Conservation (phyloP, 1,284 basidiomycete genomes). For the Blastosporella zonata region DNA sequence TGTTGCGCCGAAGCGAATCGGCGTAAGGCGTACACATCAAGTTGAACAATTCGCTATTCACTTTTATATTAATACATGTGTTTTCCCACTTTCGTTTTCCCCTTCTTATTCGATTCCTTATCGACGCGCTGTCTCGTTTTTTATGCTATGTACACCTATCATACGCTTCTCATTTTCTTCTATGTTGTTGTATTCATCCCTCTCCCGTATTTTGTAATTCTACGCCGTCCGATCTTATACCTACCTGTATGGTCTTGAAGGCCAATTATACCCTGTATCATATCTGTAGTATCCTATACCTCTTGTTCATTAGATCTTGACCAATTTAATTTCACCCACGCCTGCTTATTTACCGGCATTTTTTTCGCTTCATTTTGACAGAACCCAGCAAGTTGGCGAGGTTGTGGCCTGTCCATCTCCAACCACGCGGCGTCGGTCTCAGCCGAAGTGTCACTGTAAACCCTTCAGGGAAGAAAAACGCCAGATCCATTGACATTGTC, state of each 20-base stretch:
- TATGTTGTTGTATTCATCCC: background rate
- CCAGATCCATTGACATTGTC: background rate
- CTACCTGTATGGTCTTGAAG: slow-evolving; percentile 5
- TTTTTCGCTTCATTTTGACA: background rate
- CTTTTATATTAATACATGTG: background rate
- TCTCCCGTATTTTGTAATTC: background rate
- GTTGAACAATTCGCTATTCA: background rate
- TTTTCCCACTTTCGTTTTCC: background rate
- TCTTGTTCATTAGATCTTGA: slow-evolving; percentile 1
- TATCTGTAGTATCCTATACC: background rate
- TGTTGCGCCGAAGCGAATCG: slow-evolving; percentile 45
- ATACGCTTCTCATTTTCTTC: background rate
- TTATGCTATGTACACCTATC: background rate
- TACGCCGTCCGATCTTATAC: slow-evolving; percentile 4
- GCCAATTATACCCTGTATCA: slow-evolving; percentile 3
- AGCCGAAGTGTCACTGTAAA: background rate
- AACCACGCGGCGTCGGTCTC: background rate
- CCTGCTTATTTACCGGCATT: background rate
- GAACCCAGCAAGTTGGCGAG: background rate
- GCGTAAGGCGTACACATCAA: slow-evolving; percentile 1
- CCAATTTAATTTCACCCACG: background rate
- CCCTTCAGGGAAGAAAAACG: background rate
- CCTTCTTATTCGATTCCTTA: background rate
- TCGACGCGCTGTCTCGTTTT: background rate
- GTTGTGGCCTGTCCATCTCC: background rate